These are phyloP conservation scores for Fusarium nematophilum DNA, from an alignment of 2,329 filamentous ascomycete genomes.

Conservation along the genomic window DNA sequence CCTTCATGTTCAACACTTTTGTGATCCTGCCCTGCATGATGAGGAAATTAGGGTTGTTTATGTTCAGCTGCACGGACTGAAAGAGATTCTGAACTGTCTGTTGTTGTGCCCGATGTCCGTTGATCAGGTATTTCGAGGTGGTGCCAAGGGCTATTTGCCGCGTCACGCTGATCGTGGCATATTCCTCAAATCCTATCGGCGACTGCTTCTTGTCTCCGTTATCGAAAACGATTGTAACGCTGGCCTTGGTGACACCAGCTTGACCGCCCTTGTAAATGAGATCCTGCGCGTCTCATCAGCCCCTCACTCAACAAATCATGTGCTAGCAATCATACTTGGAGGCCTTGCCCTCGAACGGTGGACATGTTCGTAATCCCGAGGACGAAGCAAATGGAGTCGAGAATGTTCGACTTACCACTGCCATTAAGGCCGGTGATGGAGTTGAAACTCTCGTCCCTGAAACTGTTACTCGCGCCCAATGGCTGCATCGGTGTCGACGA, in stretches of 20 bases:
- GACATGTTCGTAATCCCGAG: constrained; percentile 97
- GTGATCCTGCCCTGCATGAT: constrained; percentile 99
- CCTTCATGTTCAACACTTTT: constrained; percentile 99
- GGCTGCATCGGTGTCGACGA: constrained; percentile 33
- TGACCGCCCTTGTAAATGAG: constrained; percentile 99
- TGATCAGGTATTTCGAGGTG: constrained; percentile 98
- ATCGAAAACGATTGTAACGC: constrained; percentile 98
- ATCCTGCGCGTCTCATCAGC: constrained; percentile 65
- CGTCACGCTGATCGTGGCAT: constrained; percentile 94
- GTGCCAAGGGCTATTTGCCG: constrained; percentile 96
- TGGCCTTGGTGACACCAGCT: constrained; percentile 97
- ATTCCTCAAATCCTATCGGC: constrained; percentile 97
- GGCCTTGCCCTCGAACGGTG: constrained; percentile 92
- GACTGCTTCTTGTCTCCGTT: constrained; percentile 95
- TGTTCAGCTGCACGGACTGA: constrained; percentile 97
- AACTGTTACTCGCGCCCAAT: constrained; percentile 50
- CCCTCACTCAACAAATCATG: too few species aligned
- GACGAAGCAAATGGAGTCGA: constrained; percentile 98
- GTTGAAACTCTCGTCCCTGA: constrained; percentile 98
- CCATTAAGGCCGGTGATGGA: constrained; percentile 98
- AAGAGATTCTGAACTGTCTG: constrained; percentile 98
- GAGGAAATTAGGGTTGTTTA: constrained; percentile 99
- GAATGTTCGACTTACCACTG: constrained; percentile 97
- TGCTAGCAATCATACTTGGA: constrained; percentile 80
- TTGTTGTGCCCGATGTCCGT: constrained; percentile 96